Evolutionary conservation across 352 stramenopile species (phyloP), one percentile per base, ranked within the genome.

Genomic region (Globisporangium cederbergense): DNA sequence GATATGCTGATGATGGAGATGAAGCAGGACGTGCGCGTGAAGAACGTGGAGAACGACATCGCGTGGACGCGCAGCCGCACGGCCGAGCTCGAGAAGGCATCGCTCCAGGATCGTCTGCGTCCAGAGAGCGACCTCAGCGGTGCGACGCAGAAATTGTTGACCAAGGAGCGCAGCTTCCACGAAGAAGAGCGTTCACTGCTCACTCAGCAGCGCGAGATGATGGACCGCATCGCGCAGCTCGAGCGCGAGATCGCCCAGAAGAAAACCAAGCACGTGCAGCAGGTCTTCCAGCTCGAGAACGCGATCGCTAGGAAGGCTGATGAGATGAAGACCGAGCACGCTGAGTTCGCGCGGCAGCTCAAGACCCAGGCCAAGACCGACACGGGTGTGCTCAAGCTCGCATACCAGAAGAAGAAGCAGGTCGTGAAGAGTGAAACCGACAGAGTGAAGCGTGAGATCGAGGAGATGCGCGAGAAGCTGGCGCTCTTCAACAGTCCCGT

Each of bases 341-440:
- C 74, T 9, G 80, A 77, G 47, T 81, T 84, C 18, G 71, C 75
- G 20, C 68, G 72, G 4, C 76, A 89, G 65, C 63, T 89, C 32
- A 83, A 82, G 52, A 65, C 75, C 32, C 82, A 91, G 56, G 68
- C 73, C 18, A 91, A 84, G 68, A 78, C 70, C 10, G 79, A 88
- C 54, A 66, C 66, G 11, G 68, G 65, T 16, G 70, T 75, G 34
- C 76, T 89, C 9, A 77, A 76, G 55, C 55, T 77, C 40, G 70
- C 70, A 11, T 83, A 86, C 47, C 74, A 82, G 47, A 77, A 76
- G 42, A 83, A 86, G 61, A 85, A 87, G 60, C 66, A 65, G 10
- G 59, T 56, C 1, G 60, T 83, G 4, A 47, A 74, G 30, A 49
- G 28, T 14, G 65, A 83, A 32, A 67, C 74, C 0, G 71, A 78